Evolutionary conservation across 345 rosid species (phyloP), one percentile per base, ranked within the genome.

Genomic region (Trapa incisa): DNA sequence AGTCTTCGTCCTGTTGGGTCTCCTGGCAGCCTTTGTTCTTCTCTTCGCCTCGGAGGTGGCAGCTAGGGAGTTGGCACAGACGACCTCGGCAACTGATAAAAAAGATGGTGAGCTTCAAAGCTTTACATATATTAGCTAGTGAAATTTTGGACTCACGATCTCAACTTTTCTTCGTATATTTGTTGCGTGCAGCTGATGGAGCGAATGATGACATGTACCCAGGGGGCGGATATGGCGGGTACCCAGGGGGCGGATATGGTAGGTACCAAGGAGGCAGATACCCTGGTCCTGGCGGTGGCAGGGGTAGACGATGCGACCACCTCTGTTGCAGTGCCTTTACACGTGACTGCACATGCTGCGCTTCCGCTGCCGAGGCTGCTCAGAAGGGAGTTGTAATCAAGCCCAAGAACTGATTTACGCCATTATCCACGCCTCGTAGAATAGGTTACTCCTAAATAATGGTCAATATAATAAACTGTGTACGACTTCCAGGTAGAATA

Each of bases 31-130:
- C 57, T 14, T 67, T 35, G 58, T 48, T 12, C 39, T 67, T 7
- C 43, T 67, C 61, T 36, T 67, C 43, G 14, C 61, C 11, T 67
- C 69, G 13, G 69, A 47, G 69, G 69, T 32, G 43, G 69, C 41
- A 36, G 69, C 69, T 35, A 22, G 41, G 11, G 69, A 67, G 29
- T 14, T 67, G 57, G 69, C 61, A 1, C 61, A 67, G 69, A 52
- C 57, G 6, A 29, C 68, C 14, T 36, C 35, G 13, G 15, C 72
- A 7, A 45, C 69, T 5, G 45, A 43, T 66, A 57, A 47, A 22
- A 67, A 45, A 13, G 48, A 45, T 11, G 48, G 48, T 45, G 48
- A 45, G 48, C 43, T 41, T 8, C 43, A 22, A 22, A 3, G 5
- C 29, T 22, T 22, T 22, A 22, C 29, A 22, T 22, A 22, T 22